Evolutionary conservation across 2,329 filamentous ascomycete genomes (phyloP), one percentile per base, ranked within the genome.

Genomic region (Hawksworthiomyces lignivorus): DNA sequence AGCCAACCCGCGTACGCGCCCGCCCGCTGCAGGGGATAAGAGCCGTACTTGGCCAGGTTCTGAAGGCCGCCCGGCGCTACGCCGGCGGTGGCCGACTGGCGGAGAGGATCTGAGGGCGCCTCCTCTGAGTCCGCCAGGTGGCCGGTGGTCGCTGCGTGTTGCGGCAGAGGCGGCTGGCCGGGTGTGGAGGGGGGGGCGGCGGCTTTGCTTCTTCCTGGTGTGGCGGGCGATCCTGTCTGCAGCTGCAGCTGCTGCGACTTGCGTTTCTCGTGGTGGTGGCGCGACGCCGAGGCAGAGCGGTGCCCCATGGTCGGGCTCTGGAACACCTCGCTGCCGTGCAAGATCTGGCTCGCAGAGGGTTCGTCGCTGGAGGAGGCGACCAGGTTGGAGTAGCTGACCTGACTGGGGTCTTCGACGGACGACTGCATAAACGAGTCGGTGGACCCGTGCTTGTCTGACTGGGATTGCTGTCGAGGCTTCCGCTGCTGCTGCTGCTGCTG

Each of bases 311-410:
- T 85, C 14, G 87, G 87, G 20, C 80, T 82, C 50, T 84, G 80
- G 54, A 98, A 97, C 8, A 96, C 84, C 52, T 92, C 87, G 52
- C 88, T 96, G 26, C 85, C 80, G 40, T 78, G 76, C 8, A 98
- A 66, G 28, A 97, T 96, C 60, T 95, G 88, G 57, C 90, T 97
- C 3, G 86, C 90, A 4, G 89, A 94, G 36, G 83, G 81, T 44
- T 89, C 86, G 31, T 89, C 84, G 41, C 75, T 77, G 1, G 78
- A 80, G 4, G 84, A 85, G 4, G 80, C 70, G 2, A 82, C 70
- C 24, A 82, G 67, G 3, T 80, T 86, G 1, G 84, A 89, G 43
- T 84, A 61, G 54, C 81, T 62, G 7, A 56, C 55, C 44, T 58
- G 57, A 45, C 59, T 87, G 1, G 80, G 82, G 33, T 83, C 84